Base-by-base conservation (phyloP, 352 stramenopile genomes). In the Paralagenidium karlingii region DNA sequence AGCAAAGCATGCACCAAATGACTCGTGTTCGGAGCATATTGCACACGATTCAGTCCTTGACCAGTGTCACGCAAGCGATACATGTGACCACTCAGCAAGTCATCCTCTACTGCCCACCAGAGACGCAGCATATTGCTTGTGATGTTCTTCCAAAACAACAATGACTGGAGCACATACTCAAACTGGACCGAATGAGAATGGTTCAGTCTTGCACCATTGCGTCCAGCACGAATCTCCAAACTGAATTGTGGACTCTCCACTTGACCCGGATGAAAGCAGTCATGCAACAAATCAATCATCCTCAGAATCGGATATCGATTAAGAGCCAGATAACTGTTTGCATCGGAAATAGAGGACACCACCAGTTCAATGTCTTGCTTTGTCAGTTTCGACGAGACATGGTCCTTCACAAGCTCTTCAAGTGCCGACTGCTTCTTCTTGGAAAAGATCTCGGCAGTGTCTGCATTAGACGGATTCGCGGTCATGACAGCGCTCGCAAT, bases 21-120 rank as follows among this genome's bases (percentile, higher is more conserved):
- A 38, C 61, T 76, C 22, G 64, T 78, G 48, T 76, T 58, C 5
- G 65, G 65, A 7, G 68, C 68, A 28, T 68, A 60, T 40, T 82
- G 68, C 52, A 82, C 67, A 27, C 68, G 68, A 43, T 82, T 75
- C 10, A 82, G 63, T 18, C 68, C 68, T 32, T 82, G 68, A 8
- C 68, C 68, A 4, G 68, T 82, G 47, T 82, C 68, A 36, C 63
- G 58, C 1, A 82, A 48, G 18, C 67, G 62, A 38, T 84, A 84
- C 27, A 63, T 56, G 34, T 29, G 53, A 26, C 69, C 69, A 15
- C 53, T 45, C 8, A 84, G 45, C 28, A 84, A 38, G 33, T 84
- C 69, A 8, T 77, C 55, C 31, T 82, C 68, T 22, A 77, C 60
- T 5, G 58, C 61, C 61, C 66, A 80, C 68, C 68, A 82, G 15